Conservation (phyloP, 768 basidiomycete species). For the Paxillus rubicundulus region DNA sequence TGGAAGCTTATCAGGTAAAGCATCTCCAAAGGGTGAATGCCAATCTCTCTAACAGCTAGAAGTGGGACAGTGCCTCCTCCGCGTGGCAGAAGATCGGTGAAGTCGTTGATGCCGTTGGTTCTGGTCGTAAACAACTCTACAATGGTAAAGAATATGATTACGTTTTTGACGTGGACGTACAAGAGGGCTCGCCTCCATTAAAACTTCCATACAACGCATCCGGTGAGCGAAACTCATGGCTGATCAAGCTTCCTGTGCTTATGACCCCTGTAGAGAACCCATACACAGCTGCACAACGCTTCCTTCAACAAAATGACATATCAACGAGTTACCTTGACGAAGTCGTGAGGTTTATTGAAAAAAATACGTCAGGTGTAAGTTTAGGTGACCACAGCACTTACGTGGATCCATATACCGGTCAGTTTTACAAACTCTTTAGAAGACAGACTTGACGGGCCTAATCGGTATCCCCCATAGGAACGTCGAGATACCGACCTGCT, state of each 20-base stretch:
- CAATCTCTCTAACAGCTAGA: slow-evolving; percentile 6
- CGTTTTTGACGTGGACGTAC: slow-evolving; percentile 97
- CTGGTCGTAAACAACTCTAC: slow-evolving; percentile 87
- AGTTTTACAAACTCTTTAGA: slow-evolving; percentile 2
- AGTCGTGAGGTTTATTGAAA: slow-evolving; percentile 91
- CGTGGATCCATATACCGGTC: slow-evolving; percentile 90
- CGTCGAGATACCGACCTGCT: slow-evolving; percentile 59
- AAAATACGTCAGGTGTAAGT: slow-evolving; percentile 78
- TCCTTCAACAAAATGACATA: slow-evolving; percentile 80
- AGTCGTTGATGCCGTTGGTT: slow-evolving; percentile 92
- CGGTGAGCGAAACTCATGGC: slow-evolving; percentile 45
- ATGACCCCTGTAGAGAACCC: slow-evolving; percentile 71
- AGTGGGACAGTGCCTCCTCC: slow-evolving; percentile 76
- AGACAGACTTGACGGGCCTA: background rate
- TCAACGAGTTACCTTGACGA: slow-evolving; percentile 82
- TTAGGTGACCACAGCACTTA: slow-evolving; percentile 62
- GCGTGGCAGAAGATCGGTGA: slow-evolving; percentile 95
- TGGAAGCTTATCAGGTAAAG: slow-evolving; percentile 88
- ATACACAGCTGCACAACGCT: slow-evolving; percentile 83
- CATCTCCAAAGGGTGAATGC: background rate
- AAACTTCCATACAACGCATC: slow-evolving; percentile 92
- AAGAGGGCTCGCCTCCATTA: slow-evolving; percentile 87
- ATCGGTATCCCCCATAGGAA: slow-evolving; percentile 38
- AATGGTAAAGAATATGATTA: slow-evolving; percentile 97
- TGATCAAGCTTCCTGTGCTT: background rate